Percentiles rank a stretch among this genome's conserved stretches.
phyloP scores from a whole-genome alignment of 495 filamentous ascomycete species.

The Penicillium manginii region DNA sequence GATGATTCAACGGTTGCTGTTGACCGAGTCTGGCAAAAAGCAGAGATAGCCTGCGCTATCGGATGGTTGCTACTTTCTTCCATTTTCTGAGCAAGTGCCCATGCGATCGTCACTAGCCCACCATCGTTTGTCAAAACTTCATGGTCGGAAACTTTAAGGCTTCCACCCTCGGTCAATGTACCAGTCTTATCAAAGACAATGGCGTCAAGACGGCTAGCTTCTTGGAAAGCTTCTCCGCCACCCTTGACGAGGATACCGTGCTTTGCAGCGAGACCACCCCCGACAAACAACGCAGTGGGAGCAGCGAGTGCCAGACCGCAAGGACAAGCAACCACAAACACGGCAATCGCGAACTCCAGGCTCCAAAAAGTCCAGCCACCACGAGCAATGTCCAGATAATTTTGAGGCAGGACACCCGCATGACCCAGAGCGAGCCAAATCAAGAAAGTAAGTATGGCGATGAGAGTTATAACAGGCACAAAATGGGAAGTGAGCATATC shows the following conservation, averaged over 20 bases:
- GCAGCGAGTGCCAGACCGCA: conserved; percentile 92
- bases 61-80: conserved; percentile 89
- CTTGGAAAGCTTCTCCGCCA: conserved; percentile 95
- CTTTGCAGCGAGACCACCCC: conserved; percentile 83
- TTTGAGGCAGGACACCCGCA: conserved; percentile 64
- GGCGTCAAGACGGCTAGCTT: conserved; percentile 81
- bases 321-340: conserved; percentile 94
- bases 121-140: conserved; percentile 53
- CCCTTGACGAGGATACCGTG: conserved; percentile 91
- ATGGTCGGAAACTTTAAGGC: conserved; percentile 77
- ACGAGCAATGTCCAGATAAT: conserved; percentile 66
- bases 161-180: conserved; percentile 84
- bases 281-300: conserved; percentile 92
- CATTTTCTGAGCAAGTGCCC: conserved; percentile 62
- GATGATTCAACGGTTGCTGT: conserved; percentile 38
- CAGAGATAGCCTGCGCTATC: conserved; percentile 78
- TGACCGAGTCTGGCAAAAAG: conserved; percentile 59
- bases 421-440: conserved; percentile 80
- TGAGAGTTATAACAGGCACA: conserved; percentile 79
- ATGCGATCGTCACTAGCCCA: conserved; percentile 41
- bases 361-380: conserved; percentile 89
- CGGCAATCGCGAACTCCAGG: conserved; percentile 89
- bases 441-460: conserved; percentile 82
- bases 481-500: conserved; percentile 87
- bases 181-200: conserved; percentile 98